Evolutionary conservation across 83 land plant genomes (phyloP).

Genomic region (Picea abies): DNA sequence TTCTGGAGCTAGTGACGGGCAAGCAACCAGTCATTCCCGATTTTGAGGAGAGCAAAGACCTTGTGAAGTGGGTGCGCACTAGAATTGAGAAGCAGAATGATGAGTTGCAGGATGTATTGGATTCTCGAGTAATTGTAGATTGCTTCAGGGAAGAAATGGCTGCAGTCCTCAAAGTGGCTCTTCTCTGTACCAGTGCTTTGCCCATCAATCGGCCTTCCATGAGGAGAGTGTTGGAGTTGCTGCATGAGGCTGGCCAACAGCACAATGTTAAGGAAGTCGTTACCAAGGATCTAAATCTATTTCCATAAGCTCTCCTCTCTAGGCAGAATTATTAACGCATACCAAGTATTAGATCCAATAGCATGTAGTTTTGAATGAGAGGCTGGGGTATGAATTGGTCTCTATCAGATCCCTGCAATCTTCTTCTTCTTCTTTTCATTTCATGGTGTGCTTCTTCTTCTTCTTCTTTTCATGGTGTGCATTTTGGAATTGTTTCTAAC

Average conservation of each 20-base stretch:
- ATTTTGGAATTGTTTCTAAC: no score
- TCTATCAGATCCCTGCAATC: no score
- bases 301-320: no score
- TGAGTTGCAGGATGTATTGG: neutral
- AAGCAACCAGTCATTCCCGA: neutral
- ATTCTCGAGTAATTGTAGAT: conserved; percentile 1
- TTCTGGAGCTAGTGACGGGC: conserved; percentile 26
- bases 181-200: conserved; percentile 42
- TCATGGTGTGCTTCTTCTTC: no score
- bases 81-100: neutral
- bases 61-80: conserved; percentile 2
- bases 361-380: no score
- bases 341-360: no score
- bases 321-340: no score
- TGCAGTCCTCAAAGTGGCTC: conserved; percentile 40
- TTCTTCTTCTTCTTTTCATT: no score
- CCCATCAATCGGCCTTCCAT: conserved; percentile 57
- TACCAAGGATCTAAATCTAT: no score
- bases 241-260: neutral
- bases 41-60: neutral
- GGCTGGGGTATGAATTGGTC: no score
- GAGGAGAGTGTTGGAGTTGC: conserved; percentile 46
- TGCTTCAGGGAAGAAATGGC: conserved; percentile 25
- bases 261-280: neutral
- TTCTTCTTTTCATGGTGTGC: no score